These are phyloP conservation scores for Lyophyllum semitale DNA, from an alignment of 768 basidiomycete genomes.

Conservation along the genomic window DNA sequence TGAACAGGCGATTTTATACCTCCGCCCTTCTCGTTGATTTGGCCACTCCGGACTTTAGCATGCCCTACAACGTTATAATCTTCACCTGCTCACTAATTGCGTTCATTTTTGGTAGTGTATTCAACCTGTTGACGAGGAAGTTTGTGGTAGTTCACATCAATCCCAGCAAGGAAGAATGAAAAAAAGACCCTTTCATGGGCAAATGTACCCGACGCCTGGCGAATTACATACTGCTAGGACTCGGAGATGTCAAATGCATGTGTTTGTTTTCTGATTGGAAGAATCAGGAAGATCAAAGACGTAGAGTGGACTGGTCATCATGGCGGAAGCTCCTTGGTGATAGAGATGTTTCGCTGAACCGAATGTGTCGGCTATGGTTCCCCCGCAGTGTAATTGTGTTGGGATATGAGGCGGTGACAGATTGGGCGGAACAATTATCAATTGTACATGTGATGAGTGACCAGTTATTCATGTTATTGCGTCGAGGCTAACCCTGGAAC, in stretches of 20 bases:
- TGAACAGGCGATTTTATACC: conserved; percentile 65
- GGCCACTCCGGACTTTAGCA: conserved; percentile 98
- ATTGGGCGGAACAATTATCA: not conserved
- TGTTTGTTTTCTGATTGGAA: conserved; percentile 16
- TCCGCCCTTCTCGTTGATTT: conserved; percentile 82
- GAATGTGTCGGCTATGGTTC: not conserved
- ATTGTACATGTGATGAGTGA: not conserved
- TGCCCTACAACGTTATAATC: conserved; percentile 99
- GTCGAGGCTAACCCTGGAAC: not conserved
- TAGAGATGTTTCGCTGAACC: not conserved
- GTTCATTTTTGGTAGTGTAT: conserved; percentile 89
- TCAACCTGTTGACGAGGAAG: conserved; percentile 82
- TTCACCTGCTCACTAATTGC: conserved; percentile 91
- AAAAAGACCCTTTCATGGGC: conserved; percentile 6
- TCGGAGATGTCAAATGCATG: conserved; percentile 3
- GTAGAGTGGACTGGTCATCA: conserved; percentile 8
- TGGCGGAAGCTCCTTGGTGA: not conserved
- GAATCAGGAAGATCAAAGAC: conserved; percentile 9
- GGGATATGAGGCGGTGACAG: conserved; percentile 9
- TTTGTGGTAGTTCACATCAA: conserved; percentile 60
- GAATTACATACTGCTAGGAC: not conserved
- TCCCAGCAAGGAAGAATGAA: conserved; percentile 14
- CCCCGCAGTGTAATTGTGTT: not conserved
- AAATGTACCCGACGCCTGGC: conserved; percentile 1
- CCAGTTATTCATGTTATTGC: not conserved